Evolutionary conservation across 768 basidiomycete genomes (phyloP), one percentile per base, ranked within the genome.

Genomic region (Pleurotus giganteus): DNA sequence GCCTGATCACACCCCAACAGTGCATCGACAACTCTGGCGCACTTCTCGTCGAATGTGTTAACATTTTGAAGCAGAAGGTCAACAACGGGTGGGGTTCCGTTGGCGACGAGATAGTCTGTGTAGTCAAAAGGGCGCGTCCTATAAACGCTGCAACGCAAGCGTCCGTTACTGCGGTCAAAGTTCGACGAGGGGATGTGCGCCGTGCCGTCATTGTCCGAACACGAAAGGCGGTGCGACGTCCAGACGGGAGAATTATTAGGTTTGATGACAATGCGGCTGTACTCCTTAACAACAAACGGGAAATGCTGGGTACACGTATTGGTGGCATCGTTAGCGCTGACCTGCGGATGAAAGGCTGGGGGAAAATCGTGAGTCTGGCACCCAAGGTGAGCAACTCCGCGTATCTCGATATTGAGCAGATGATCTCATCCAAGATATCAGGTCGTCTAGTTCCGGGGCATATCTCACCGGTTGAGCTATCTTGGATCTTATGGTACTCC

Each of bases 231-330:
- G 88, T 93, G 4, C 80, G 84, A 37, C 76, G 96, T 65, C 86
- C 94, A 19, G 96, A 98, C 71, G 96, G 96, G 12, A 81, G 92
- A 26, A 77, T 83, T 62, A 77, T 98, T 59, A 78, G 90, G 42
- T 98, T 98, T 71, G 96, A 98, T 72, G 96, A 98, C 79, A 98
- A 98, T 64, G 96, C 96, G 0, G 93, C 86, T 7, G 94, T 98
- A 4, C 72, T 98, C 31, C 70, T 98, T 55, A 98, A 98, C 71
- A 92, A 92, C 76, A 98, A 98, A 75, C 82, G 86, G 54, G 93
- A 96, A 72, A 92, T 98, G 89, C 67, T 98, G 56, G 95, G 94
- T 17, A 97, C 94, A 47, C 85, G 96, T 64, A 93, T 98, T 53
- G 89, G 90, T 62, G 94, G 95, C 0, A 86, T 95, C 41, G 95